Evolutionary conservation across 2,329 filamentous ascomycete species (phyloP), one percentile per base, ranked within the genome.

Genomic region (Aspergillus ochraceoroseus): DNA sequence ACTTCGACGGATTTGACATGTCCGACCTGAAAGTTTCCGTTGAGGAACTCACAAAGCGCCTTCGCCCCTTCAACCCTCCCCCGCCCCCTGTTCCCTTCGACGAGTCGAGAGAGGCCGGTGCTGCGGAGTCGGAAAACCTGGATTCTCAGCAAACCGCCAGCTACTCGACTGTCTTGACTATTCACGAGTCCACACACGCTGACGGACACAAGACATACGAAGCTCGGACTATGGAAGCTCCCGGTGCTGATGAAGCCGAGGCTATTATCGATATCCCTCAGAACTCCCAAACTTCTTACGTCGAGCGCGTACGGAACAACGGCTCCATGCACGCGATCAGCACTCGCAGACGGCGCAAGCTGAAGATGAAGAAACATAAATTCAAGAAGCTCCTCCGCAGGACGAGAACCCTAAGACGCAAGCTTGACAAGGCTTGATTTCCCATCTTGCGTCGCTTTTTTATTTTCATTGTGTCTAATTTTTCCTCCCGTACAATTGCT

Each of bases 291-390:
- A 53, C 49, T 44, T 61, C 57, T 33, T 89, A 88, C 61, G 71
- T 87, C 18, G 79, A 85, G 62, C 82, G 85, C 52, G 79, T 86
- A 72, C 76, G 78, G 35, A 53, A 63, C 43, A 66, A 70, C 50
- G 54, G 56, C 52, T 57, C 64, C 63, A 89, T 95, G 83, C 70
- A 82, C 46, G 79, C 87, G 49, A 87, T 98, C 62, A 94, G 87
- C 61, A 90, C 95, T 55, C 88, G 83, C 75, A 78, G 92, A 66
- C 87, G 94, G 69, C 76, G 88, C 62, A 94, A 92, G 72, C 72
- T 95, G 61, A 95, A 88, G 80, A 98, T 98, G 89, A 98, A 98
- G 85, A 98, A 96, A 80, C 90, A 96, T 79, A 98, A 98, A 82
- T 95, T 95, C 70, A 96, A 95, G 88, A 98, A 98, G 80, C 74